Evolutionary conservation across 768 basidiomycete genomes (phyloP), one percentile per base, ranked within the genome.

Genomic region (Agrocybe chaxingu): DNA sequence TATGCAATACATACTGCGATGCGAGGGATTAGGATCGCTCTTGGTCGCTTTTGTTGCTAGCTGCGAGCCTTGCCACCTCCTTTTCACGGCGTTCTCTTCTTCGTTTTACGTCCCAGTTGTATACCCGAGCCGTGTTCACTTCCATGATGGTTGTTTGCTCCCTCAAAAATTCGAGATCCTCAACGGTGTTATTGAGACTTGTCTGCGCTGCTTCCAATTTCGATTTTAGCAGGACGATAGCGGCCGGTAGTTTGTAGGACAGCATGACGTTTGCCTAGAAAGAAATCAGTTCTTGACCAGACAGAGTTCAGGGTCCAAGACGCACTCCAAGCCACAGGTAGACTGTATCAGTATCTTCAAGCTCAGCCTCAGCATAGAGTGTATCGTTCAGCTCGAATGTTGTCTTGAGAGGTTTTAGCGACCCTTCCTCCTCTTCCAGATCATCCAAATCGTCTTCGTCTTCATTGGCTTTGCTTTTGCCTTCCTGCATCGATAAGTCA

Each of bases 81-180:
- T 56, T 57, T 39, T 58, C 56, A 35, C 81, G 68, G 57, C 68
- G 67, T 42, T 85, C 85, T 65, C 90, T 70, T 65, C 92, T 74
- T 57, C 85, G 70, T 64, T 91, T 92, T 29, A 96, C 92, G 63
- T 96, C 93, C 88, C 89, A 95, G 63, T 98, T 99, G 65, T 96
- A 98, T 46, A 96, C 87, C 34, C 96, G 77, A 4, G 96, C 96
- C 9, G 91, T 94, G 63, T 98, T 98, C 35, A 85, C 84, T 63
- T 99, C 95, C 90, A 98, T 97, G 8, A 97, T 82, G 4, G 97
- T 98, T 46, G 94, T 76, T 66, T 99, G 97, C 63, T 98, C 97
- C 45, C 92, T 76, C 52, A 98, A 69, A 65, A 91, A 99, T 63
- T 94, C 93, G 16, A 97, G 74, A 65, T 98, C 97, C 60, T 95